phyloP scores from a whole-genome alignment of 495 filamentous ascomycete species.

The Xylaria bambusicola region DNA sequence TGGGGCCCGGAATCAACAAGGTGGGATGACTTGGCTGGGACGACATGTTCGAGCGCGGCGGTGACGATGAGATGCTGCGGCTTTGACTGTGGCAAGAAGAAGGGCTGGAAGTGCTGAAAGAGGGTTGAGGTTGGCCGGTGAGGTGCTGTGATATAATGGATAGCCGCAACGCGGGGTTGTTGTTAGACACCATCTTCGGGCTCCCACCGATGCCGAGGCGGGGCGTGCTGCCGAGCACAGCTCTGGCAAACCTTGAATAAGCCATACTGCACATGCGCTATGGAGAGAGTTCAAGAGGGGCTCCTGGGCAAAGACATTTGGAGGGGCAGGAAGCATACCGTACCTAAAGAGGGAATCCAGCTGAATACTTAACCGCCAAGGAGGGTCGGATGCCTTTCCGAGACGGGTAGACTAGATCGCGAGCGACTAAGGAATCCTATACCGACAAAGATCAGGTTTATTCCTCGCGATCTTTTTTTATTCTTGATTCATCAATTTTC shows the following conservation, averaged over 20 bases:
- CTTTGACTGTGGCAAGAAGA: constrained; percentile 36
- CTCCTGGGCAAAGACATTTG: not conserved
- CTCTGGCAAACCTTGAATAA: constrained; percentile 33
- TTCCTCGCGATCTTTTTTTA: too few relatives aligned
- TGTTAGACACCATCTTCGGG: constrained; percentile 44
- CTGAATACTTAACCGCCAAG: not conserved
- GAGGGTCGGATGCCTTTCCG: not conserved
- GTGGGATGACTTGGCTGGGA: constrained; percentile 77
- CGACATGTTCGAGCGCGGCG: constrained; percentile 62
- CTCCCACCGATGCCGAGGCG: constrained; percentile 35
- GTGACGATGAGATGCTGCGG: constrained; percentile 35
- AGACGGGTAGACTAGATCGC: constrained; percentile 8
- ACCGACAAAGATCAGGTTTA: too few relatives aligned
- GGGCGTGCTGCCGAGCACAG: constrained; percentile 44
- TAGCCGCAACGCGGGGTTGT: constrained; percentile 66
- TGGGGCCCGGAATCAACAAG: constrained; percentile 91
- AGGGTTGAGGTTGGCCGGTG: constrained; percentile 53
- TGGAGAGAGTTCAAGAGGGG: constrained; percentile 4
- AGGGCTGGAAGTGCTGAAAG: constrained; percentile 61
- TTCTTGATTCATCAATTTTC: too few relatives aligned
- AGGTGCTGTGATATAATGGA: constrained; percentile 83
- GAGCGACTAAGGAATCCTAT: constrained; percentile 6
- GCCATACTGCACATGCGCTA: constrained; percentile 27
- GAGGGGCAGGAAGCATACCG: constrained; percentile 6
- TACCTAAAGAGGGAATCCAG: constrained; percentile 10